Evolutionary conservation across 208 protist species (phyloP).

Genomic region (Wallacemonas sp.): DNA sequence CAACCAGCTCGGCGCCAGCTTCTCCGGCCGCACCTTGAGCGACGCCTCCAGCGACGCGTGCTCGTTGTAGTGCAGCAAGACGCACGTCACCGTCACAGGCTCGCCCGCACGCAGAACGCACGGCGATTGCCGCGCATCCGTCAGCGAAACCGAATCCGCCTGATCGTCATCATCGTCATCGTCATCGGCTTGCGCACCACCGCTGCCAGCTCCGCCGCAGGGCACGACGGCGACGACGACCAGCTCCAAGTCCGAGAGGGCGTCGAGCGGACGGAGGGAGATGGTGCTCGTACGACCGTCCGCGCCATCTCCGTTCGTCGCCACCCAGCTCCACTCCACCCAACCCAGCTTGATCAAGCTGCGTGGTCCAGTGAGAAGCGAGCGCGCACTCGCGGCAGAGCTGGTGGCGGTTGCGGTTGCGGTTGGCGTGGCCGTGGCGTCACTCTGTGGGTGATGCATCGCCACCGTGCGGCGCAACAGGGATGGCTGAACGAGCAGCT

Average conservation of each 20-base stretch:
- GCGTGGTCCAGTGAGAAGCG: no score
- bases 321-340: slow-evolving; percentile 55
- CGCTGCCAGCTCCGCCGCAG: no score
- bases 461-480: slow-evolving; percentile 37
- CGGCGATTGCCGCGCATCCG: no score
- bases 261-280: slow-evolving; percentile 25
- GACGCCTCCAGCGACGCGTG: slow-evolving; percentile 25
- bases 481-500: slow-evolving; percentile 30
- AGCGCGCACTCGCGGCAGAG: no score
- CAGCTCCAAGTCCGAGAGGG: slow-evolving; percentile 37
- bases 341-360: slow-evolving; percentile 53
- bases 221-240: slow-evolving; percentile 15
- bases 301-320: slow-evolving; percentile 56
- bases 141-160: no score
- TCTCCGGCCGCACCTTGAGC: slow-evolving; percentile 67
- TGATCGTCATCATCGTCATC: no score
- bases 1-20: slow-evolving; percentile 54
- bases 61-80: slow-evolving; percentile 32
- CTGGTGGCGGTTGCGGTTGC: no score
- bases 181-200: no score
- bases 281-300: slow-evolving; percentile 34
- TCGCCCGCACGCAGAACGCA: slow-evolving; percentile 31
- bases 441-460: no score
- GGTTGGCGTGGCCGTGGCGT: no score
- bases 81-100: slow-evolving; percentile 37